Evolutionary conservation across 768 basidiomycete species (phyloP).

Genomic region (Tylopilus felleus): DNA sequence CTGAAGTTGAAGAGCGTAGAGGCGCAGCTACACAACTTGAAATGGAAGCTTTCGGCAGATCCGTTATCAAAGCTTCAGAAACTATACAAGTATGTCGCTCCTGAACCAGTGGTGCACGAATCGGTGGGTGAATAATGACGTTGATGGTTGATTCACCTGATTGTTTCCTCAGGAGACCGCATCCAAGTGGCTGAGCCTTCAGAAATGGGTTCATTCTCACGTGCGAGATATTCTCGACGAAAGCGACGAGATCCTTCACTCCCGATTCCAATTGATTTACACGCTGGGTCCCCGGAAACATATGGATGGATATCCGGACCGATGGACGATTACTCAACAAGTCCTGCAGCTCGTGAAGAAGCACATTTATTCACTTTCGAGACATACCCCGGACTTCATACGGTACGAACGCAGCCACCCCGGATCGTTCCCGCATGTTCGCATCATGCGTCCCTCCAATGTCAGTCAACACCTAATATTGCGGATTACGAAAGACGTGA

Average conservation of each 20-base stretch:
- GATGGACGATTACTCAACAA: constrained; percentile 31
- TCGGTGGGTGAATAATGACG: too few species aligned
- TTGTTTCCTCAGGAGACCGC: background rate
- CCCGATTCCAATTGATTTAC: constrained; percentile 34
- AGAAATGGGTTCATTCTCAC: constrained; percentile 17
- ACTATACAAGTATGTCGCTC: background rate
- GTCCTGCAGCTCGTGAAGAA: constrained; percentile 9
- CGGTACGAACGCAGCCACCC: background rate
- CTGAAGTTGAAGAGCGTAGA: constrained; percentile 37
- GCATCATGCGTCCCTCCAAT: background rate
- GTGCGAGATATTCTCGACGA: constrained; percentile 20
- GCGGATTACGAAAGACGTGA: background rate
- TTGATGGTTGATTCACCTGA: too few species aligned
- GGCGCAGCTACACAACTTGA: background rate
- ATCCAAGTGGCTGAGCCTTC: constrained; percentile 12
- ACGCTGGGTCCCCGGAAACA: constrained; percentile 24
- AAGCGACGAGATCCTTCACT: constrained; percentile 16
- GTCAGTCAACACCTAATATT: background rate
- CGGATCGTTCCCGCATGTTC: too few species aligned
- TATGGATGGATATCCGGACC: constrained; percentile 31
- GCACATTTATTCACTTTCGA: background rate
- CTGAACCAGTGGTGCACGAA: too few species aligned
- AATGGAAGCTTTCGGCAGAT: background rate
- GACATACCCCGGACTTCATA: background rate
- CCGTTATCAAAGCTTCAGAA: constrained; percentile 2